Percentiles rank a stretch among this genome's conserved stretches.
phyloP scores from a whole-genome alignment of 257 asterid species.

The Nicotiana knightiana region DNA sequence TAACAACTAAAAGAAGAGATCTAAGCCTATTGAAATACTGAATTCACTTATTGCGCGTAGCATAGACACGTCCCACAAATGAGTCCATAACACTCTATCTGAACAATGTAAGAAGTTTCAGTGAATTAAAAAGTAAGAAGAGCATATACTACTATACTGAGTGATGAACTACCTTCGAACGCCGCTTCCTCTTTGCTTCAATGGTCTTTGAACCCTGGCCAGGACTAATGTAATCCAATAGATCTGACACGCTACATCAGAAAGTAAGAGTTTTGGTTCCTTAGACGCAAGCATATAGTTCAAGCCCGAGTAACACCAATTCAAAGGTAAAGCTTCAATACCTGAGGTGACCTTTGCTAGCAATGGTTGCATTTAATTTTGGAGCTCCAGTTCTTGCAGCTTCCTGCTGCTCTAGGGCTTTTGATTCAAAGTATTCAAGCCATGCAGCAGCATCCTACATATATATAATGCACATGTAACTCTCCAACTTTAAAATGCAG shows the following conservation, averaged over 20 bases:
- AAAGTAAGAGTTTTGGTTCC: slow-evolving; percentile 30
- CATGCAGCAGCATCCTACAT: slow-evolving; percentile 99
- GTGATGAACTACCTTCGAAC: slow-evolving; percentile 60
- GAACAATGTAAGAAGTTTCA: neutral
- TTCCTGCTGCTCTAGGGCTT: slow-evolving; percentile 98
- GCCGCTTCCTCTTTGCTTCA: slow-evolving; percentile 72
- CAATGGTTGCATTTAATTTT: slow-evolving; percentile 92
- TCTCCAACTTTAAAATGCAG: neutral
- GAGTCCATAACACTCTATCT: neutral
- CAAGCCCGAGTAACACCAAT: slow-evolving; percentile 23
- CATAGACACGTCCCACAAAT: too few relatives aligned
- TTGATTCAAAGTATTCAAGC: slow-evolving; percentile 98
- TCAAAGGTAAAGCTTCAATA: slow-evolving; percentile 45
- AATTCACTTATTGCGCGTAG: too few relatives aligned
- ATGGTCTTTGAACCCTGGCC: slow-evolving; percentile 66
- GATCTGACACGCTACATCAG: slow-evolving; percentile 90
- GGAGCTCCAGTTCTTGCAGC: slow-evolving; percentile 94
- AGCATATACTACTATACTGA: neutral
- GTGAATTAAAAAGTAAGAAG: neutral
- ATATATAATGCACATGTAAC: slow-evolving; percentile 14
- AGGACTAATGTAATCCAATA: slow-evolving; percentile 90
- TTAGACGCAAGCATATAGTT: slow-evolving; percentile 19
- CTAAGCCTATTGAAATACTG: too few relatives aligned
- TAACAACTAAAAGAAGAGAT: too few relatives aligned
- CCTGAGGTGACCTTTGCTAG: slow-evolving; percentile 99